These are phyloP conservation scores for Drechslera avenae DNA, from an alignment of 2,329 filamentous ascomycete genomes.

Conservation along the genomic window DNA sequence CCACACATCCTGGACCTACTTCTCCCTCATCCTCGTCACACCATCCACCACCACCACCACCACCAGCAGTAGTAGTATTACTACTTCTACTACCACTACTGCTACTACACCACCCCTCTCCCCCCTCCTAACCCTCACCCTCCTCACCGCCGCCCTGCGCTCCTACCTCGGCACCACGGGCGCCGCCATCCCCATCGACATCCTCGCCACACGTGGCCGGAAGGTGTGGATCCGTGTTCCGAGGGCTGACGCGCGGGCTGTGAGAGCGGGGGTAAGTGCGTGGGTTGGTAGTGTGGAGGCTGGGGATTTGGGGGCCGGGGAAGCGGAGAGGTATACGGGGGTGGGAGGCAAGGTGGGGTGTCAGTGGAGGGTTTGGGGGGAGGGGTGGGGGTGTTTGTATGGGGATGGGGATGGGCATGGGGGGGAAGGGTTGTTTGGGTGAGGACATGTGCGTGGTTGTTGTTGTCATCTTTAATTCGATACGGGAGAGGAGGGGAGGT, in stretches of 20 bases:
- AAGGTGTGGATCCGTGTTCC: slow-evolving; percentile 34
- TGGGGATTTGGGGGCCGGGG: slow-evolving; percentile 25
- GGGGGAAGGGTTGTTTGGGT: neutral
- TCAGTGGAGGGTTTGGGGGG: slow-evolving; percentile 2
- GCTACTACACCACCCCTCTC: slow-evolving; percentile 49
- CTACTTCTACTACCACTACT: neutral
- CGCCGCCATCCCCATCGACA: slow-evolving; percentile 69
- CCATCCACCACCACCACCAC: slow-evolving; percentile 4
- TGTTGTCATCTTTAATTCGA: no score
- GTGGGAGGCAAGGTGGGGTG: neutral
- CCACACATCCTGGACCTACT: slow-evolving; percentile 48
- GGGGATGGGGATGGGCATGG: neutral
- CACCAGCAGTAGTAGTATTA: neutral
- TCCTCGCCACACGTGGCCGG: slow-evolving; percentile 58
- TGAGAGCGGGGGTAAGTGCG: slow-evolving; percentile 29
- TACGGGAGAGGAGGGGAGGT: no score
- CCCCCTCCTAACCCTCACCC: slow-evolving; percentile 64
- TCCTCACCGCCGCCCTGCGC: slow-evolving; percentile 66
- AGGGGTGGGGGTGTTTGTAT: neutral
- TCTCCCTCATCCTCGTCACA: slow-evolving; percentile 48
- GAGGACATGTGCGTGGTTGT: no score
- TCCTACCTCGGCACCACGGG: slow-evolving; percentile 75
- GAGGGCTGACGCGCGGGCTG: slow-evolving; percentile 30
- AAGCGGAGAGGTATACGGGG: neutral
- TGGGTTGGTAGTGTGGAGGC: slow-evolving; percentile 36